Base-by-base conservation (phyloP, 768 basidiomycete species). In the Boletus coccyginus region DNA sequence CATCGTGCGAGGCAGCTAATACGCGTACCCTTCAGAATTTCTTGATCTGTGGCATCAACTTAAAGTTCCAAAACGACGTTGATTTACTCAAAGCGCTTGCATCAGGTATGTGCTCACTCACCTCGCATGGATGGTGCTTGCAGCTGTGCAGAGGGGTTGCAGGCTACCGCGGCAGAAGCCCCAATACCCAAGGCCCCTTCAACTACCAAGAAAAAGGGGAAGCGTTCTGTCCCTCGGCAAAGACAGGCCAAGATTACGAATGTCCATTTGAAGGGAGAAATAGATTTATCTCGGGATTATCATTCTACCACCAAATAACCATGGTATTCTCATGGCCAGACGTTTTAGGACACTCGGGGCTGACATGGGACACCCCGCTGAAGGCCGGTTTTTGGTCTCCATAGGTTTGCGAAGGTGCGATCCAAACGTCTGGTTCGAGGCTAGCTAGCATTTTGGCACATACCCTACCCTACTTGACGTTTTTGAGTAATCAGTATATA, bases 191-290 rank as follows among this genome's bases (percentile, higher is more conserved):
- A 85, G 65, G 80, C 78, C 7, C 80, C 82, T 1, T 73, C 78
- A 14, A 74, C 66, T 19, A 81, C 80, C 62, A 94, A 87, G 78
- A 95, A 93, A 72, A 90, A 89, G 65, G 90, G 90, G 62, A 89
- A 88, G 62, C 87, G 89, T 48, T 78, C 84, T 13, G 88, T 82
- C 35, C 82, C 83, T 46, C 77, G 86, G 17, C 87, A 90, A 66
- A 81, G 94, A 46, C 86, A 86, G 66, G 84, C 85, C 53, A 85
- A 90, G 64, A 85, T 96, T 62, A 95, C 92, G 39, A 97, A 96
- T 64, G 85, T 88, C 4, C 94, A 96, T 76, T 73, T 94, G 70
- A 90, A 84, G 66, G 89, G 86, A 19, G 85, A 88, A 64, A 88
- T 97, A 75, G 94, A 96, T 72, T 72, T 96, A 48, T 85, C 87